Conservation (phyloP, 78 protist genomes). For the Dictyostelium purpureum region DNA sequence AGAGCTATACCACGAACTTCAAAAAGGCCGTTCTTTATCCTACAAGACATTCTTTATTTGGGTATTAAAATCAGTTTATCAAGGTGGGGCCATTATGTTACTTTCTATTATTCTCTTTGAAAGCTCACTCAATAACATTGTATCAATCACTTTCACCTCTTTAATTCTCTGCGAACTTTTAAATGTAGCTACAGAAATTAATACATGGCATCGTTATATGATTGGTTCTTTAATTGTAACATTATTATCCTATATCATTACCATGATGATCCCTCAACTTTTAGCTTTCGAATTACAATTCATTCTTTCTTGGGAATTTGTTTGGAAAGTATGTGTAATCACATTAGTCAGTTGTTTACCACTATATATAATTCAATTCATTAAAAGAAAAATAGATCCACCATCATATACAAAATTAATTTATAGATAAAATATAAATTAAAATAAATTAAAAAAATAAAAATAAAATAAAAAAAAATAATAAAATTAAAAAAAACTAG, state of each 20-base stretch:
- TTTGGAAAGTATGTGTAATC: conserved; percentile 85
- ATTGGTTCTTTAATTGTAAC: conserved; percentile 67
- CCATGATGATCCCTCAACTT: conserved; percentile 86
- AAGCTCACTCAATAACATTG: conserved; percentile 86
- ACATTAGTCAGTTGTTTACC: conserved; percentile 85
- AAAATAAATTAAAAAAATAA: neutral
- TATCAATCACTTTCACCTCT: conserved; percentile 96
- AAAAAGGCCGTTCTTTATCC: conserved; percentile 93
- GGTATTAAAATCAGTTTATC: conserved; percentile 93
- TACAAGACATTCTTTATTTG: conserved; percentile 92
- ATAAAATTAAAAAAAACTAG: neutral
- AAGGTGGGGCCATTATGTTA: conserved; percentile 96
- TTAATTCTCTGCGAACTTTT: conserved; percentile 96
- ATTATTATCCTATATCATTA: conserved; percentile 66
- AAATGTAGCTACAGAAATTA: conserved; percentile 92
- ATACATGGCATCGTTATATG: conserved; percentile 88
- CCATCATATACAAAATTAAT: conserved; percentile 79
- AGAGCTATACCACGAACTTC: conserved; percentile 95
- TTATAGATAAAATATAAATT: neutral
- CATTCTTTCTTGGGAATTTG: conserved; percentile 81
- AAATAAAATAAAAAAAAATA: neutral
- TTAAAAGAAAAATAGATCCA: conserved; percentile 78
- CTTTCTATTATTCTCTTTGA: conserved; percentile 92
- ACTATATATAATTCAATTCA: conserved; percentile 65
- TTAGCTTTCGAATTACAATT: conserved; percentile 84